Evolutionary conservation across 306 rosid species (phyloP).

Genomic region (Malus orientalis): DNA sequence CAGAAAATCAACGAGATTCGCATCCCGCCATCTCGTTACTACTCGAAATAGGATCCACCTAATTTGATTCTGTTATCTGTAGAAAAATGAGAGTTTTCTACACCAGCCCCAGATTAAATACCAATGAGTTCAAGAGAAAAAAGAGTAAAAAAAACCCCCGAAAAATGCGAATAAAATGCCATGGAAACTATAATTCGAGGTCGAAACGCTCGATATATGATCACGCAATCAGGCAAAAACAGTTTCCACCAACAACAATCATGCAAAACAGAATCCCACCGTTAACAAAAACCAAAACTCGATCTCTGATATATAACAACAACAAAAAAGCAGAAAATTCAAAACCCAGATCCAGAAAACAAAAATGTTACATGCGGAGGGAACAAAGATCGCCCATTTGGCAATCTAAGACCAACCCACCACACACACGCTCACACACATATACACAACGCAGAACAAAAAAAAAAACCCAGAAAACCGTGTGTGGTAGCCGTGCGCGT

Average conservation of each 20-base stretch:
- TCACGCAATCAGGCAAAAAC: slow-evolving; percentile 1
- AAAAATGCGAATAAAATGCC: neutral
- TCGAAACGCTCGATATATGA: neutral
- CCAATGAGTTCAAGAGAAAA: neutral
- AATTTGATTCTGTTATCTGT: neutral
- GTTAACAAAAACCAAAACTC: neutral
- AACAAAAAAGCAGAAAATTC: neutral
- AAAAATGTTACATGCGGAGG: neutral
- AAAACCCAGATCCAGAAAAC: neutral
- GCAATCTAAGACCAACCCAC: neutral
- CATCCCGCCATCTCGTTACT: neutral
- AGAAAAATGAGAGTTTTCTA: neutral
- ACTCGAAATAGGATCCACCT: neutral
- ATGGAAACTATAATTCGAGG: neutral
- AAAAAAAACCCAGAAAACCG: neutral
- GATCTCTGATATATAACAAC: neutral
- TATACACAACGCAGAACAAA: neutral
- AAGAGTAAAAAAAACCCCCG: neutral
- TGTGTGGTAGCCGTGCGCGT: neutral
- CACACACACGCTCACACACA: neutral
- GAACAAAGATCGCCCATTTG: neutral
- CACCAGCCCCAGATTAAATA: neutral
- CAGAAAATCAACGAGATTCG: neutral
- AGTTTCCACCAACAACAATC: neutral
- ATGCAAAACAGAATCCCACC: neutral